Evolutionary conservation across 176 grass and related monocot species (phyloP).

Genomic region (Themeda triandra): DNA sequence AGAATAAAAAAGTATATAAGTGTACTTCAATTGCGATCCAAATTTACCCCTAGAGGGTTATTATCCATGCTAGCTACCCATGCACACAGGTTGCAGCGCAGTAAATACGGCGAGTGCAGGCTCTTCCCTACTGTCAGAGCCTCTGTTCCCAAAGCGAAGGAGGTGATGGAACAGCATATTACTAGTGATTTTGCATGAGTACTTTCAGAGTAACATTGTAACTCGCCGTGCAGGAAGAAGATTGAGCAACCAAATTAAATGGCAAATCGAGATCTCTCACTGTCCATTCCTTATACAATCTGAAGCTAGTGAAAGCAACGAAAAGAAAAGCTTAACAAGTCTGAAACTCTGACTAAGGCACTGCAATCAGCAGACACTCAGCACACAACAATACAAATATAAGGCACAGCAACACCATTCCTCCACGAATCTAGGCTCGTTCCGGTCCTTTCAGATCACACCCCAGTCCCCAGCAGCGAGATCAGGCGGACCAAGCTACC

Average conservation of each 20-base stretch:
- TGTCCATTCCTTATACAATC: neutral
- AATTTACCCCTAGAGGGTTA: neutral
- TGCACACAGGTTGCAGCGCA: neutral
- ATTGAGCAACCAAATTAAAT: neutral
- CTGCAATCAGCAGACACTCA: neutral
- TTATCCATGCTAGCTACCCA: neutral
- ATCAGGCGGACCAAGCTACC: slow-evolving; percentile 17
- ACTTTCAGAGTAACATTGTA: neutral
- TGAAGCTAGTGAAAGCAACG: neutral
- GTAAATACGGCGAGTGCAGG: neutral
- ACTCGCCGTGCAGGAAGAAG: neutral
- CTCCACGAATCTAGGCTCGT: neutral
- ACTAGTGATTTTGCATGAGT: neutral
- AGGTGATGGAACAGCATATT: neutral
- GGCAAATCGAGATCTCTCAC: neutral
- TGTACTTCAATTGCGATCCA: neutral
- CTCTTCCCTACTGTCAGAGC: neutral
- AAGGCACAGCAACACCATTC: neutral
- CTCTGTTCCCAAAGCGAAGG: neutral
- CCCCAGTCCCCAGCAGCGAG: neutral
- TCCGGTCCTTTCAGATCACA: neutral
- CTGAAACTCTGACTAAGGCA: neutral
- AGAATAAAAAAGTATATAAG: neutral
- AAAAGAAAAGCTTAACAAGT: neutral
- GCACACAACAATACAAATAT: neutral